phyloP scores from a whole-genome alignment of 2,329 filamentous ascomycete species.

The Neurospora sp. region DNA sequence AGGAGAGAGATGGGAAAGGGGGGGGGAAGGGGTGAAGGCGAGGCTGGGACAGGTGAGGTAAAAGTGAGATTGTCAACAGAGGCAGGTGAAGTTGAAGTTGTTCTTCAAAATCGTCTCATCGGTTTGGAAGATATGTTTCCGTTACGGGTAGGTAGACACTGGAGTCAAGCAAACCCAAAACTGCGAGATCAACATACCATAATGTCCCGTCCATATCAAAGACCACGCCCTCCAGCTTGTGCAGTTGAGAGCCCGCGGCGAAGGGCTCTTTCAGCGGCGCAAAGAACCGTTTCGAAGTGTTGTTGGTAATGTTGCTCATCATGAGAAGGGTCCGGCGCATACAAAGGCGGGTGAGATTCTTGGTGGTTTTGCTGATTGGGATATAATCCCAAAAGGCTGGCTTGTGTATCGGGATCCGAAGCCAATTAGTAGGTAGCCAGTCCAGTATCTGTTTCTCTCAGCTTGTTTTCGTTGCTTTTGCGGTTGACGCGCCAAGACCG shows the following conservation, averaged over 20 bases:
- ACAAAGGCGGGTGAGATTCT: neutral
- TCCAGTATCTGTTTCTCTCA: neutral
- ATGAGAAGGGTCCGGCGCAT: neutral
- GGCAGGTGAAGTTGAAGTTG: too few relatives aligned
- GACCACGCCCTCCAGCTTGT: slow-evolving; percentile 50
- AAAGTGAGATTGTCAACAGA: too few relatives aligned
- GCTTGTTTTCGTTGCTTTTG: neutral
- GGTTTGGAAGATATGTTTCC: too few relatives aligned
- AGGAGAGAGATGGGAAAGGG: too few relatives aligned
- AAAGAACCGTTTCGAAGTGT: slow-evolving; percentile 34
- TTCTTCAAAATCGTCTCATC: too few relatives aligned
- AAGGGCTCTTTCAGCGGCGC: slow-evolving; percentile 39
- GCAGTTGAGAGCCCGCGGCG: slow-evolving; percentile 24
- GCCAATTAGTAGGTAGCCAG: neutral
- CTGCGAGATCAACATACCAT: slow-evolving; percentile 47
- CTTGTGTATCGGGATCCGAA: neutral
- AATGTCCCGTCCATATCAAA: slow-evolving; percentile 96
- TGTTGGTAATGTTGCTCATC: neutral
- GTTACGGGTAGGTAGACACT: too few relatives aligned
- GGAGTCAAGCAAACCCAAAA: too few relatives aligned
- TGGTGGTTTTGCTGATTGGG: neutral
- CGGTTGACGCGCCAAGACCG: neutral
- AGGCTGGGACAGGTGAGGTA: too few relatives aligned
- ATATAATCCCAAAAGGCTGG: neutral
- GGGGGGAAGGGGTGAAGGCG: too few relatives aligned